Conservation (phyloP, 2,329 filamentous ascomycete genomes). For the Colletotrichum cuscutae region DNA sequence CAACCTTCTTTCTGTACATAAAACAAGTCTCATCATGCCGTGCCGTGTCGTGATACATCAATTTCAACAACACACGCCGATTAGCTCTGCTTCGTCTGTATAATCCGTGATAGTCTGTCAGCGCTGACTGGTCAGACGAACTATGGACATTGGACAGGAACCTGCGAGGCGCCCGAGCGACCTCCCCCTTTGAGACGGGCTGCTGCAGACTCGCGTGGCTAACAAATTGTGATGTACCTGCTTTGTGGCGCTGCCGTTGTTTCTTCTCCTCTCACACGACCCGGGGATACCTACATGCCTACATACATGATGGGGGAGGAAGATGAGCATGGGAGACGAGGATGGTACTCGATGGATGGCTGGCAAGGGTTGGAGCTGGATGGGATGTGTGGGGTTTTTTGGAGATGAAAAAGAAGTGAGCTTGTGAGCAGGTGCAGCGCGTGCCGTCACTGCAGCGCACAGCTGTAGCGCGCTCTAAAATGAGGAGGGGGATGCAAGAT, state of each 20-base stretch:
- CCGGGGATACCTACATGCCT: background rate
- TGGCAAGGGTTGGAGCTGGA: background rate
- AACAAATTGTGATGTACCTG: conserved; percentile 25
- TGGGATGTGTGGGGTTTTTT: conserved; percentile 24
- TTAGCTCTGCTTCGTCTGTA: background rate
- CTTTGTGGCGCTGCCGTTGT: conserved; percentile 24
- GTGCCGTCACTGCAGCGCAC: conserved; percentile 20
- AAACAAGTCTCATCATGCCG: conserved; percentile 20
- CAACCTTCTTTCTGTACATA: conserved; percentile 20
- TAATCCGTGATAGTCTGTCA: background rate
- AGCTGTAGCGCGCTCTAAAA: background rate
- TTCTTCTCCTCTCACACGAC: conserved; percentile 29
- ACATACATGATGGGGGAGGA: background rate
- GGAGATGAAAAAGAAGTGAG: conserved; percentile 22
- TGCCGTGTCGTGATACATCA: background rate
- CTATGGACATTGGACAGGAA: background rate
- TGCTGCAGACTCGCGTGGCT: conserved; percentile 32
- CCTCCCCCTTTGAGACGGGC: conserved; percentile 22
- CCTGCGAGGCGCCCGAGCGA: background rate
- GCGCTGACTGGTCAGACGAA: background rate
- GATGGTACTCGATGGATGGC: background rate
- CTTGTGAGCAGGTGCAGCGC: conserved; percentile 8
- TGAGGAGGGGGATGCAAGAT: conserved; percentile 27
- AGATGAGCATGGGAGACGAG: background rate
- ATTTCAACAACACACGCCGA: background rate